phyloP scores from a whole-genome alignment of 1,139 yeast species.

The Blastobotrys malaysiensis region DNA sequence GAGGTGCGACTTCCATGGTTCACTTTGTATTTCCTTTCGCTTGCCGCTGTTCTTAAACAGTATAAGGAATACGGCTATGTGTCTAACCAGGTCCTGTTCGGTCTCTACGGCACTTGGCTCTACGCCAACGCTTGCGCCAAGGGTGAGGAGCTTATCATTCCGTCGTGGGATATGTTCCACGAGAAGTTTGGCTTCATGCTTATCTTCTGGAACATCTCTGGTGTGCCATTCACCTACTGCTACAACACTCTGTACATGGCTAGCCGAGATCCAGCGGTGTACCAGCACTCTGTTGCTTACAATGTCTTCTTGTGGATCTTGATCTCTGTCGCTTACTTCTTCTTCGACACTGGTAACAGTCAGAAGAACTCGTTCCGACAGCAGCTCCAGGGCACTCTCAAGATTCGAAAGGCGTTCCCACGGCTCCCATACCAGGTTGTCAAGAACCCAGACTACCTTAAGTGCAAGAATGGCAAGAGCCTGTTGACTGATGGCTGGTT shows the following conservation, averaged over 20 bases:
- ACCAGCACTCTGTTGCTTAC: slow-evolving; percentile 62
- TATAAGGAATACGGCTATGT: slow-evolving; percentile 75
- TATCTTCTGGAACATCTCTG: slow-evolving; percentile 97
- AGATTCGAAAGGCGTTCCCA: slow-evolving; percentile 83
- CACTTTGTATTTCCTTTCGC: slow-evolving; percentile 70
- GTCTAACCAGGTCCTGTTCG: slow-evolving; percentile 67
- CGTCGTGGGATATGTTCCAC: slow-evolving; percentile 99
- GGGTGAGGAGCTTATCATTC: slow-evolving; percentile 95
- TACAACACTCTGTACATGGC: slow-evolving; percentile 82
- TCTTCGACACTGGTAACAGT: slow-evolving; percentile 92
- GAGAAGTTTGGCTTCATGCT: slow-evolving; percentile 98
- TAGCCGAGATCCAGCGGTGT: slow-evolving; percentile 78
- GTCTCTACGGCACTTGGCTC: slow-evolving; percentile 82
- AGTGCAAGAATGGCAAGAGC: slow-evolving; percentile 76
- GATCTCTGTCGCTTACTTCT: slow-evolving; percentile 70
- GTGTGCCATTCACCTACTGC: slow-evolving; percentile 97
- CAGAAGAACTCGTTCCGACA: slow-evolving; percentile 94
- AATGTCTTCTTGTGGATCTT: slow-evolving; percentile 50
- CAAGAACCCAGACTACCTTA: slow-evolving; percentile 76
- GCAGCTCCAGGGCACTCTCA: slow-evolving; percentile 71
- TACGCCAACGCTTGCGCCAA: slow-evolving; percentile 96
- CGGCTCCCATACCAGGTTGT: slow-evolving; percentile 79
- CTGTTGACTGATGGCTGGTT: slow-evolving; percentile 94
- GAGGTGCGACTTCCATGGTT: slow-evolving; percentile 98
- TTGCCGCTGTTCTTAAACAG: slow-evolving; percentile 74